Percentiles rank a stretch among this genome's conserved stretches.
phyloP scores from a whole-genome alignment of 2,329 filamentous ascomycete genomes.

The Coleophoma crateriformis region DNA sequence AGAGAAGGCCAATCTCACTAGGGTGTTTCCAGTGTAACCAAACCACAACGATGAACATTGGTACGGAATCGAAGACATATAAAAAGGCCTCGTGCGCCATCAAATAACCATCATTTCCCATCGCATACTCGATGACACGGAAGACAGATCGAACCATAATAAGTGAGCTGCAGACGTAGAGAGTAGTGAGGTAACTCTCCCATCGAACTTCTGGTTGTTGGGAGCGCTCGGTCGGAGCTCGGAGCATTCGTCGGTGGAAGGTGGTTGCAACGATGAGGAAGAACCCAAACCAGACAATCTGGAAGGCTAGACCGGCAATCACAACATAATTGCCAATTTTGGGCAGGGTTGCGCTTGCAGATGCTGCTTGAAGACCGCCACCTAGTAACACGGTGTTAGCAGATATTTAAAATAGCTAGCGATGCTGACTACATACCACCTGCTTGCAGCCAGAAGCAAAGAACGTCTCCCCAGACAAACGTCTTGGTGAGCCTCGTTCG shows the following conservation, averaged over 20 bases:
- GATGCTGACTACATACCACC: not conserved
- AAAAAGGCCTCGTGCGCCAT: conserved; percentile 34
- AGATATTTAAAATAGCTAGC: not conserved
- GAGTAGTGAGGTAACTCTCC: conserved; percentile 29
- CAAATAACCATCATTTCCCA: conserved; percentile 33
- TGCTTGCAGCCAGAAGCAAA: conserved; percentile 36
- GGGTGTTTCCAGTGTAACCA: too few relatives aligned
- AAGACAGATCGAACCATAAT: conserved; percentile 38
- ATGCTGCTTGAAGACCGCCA: too few relatives aligned
- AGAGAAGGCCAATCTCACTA: too few relatives aligned
- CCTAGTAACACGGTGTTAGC: not conserved
- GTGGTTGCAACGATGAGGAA: conserved; percentile 30
- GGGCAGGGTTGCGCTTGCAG: too few relatives aligned
- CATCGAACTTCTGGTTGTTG: conserved; percentile 4
- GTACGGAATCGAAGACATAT: conserved; percentile 35
- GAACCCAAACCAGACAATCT: too few relatives aligned
- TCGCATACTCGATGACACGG: conserved; percentile 36
- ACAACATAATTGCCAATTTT: too few relatives aligned
- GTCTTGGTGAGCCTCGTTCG: conserved; percentile 36
- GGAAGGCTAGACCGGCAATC: too few relatives aligned
- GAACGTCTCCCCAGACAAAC: conserved; percentile 38
- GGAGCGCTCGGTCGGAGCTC: conserved; percentile 17
- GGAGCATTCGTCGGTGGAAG: conserved; percentile 35
- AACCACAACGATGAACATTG: conserved; percentile 26
- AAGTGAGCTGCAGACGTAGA: conserved; percentile 33